Evolutionary conservation across 805 yeast species (phyloP), one percentile per base, ranked within the genome.

Genomic region (Yarrowia deformans): DNA sequence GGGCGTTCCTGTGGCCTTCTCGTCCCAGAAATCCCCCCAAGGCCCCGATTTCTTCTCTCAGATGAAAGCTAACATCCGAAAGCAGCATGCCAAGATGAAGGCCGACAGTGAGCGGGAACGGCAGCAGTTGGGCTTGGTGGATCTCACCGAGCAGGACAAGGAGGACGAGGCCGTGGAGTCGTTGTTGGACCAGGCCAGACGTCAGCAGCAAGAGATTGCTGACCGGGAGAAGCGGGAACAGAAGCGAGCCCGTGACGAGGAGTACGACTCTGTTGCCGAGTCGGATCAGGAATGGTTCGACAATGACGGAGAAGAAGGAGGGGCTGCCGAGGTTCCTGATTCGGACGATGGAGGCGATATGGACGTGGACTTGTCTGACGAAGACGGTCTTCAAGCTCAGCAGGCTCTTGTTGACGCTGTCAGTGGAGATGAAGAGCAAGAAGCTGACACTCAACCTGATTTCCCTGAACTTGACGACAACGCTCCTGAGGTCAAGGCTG

Each of bases 241-340:
- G 5, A 13, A 19, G 6, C 14, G 46, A 9, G 43, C 29, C 7
- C 32, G 66, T 4, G 75, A 80, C 56, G 77, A 84, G 23, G 78
- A 78, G 39, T 95, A 97, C 6, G 96, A 90, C 76, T 90, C 85
- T 75, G 87, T 84, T 69, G 78, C 80, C 49, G 85, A 83, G 48
- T 84, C 86, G 73, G 79, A 84, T 71, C 90, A 95, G 32, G 82
- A 79, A 40, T 90, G 92, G 78, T 91, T 88, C 78, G 98, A 98
- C 49, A 90, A 97, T 5, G 80, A 93, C 69, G 60, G 14, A 9
- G 94, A 94, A 3, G 60, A 19, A 9, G 43, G 18, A 9, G 43
- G 18, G 9, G 40, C 29, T n/a, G 40, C 10, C 81, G 86, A 98
- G 78, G 82, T 94, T 71, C 89, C 94, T 71, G 98, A 61, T 23